phyloP scores from a whole-genome alignment of 108 stramenopile genomes.

The Skeletonema menzelii region DNA sequence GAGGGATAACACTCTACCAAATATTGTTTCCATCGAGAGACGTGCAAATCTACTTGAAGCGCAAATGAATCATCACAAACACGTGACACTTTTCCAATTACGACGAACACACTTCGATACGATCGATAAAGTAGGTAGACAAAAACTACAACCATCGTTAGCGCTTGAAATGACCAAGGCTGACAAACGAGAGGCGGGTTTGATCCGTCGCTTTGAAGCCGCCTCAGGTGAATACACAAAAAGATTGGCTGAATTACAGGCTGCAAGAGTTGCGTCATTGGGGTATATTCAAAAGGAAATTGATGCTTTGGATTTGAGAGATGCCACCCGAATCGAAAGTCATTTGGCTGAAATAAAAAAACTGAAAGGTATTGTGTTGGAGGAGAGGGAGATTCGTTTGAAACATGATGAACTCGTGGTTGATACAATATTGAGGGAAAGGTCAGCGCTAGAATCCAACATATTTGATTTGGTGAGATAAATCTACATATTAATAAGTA shows the following conservation, averaged over 20 bases:
- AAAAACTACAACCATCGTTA: slow-evolving; percentile 36
- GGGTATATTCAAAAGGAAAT: slow-evolving; percentile 27
- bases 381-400: slow-evolving; percentile 19
- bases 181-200: slow-evolving; percentile 59
- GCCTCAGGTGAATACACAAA: slow-evolving; percentile 37
- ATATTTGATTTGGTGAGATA: slow-evolving; percentile 12
- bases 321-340: slow-evolving; percentile 19
- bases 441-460: slow-evolving; percentile 17
- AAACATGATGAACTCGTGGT: slow-evolving; percentile 32
- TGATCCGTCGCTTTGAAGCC: slow-evolving; percentile 54
- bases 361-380: slow-evolving; percentile 22
- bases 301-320: slow-evolving; percentile 22
- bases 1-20: slow-evolving; percentile 4
- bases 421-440: slow-evolving; percentile 18
- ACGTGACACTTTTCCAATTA: slow-evolving; percentile 33
- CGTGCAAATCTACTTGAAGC: slow-evolving; percentile 36
- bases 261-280: slow-evolving; percentile 29
- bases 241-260: slow-evolving; percentile 19
- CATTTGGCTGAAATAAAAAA: slow-evolving; percentile 37
- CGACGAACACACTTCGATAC: slow-evolving; percentile 24
- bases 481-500: too few species aligned
- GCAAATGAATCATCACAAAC: slow-evolving; percentile 38
- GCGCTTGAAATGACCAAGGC: slow-evolving; percentile 56
- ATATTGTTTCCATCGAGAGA: slow-evolving; percentile 35
- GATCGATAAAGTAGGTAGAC: slow-evolving; percentile 12